Base-by-base conservation (phyloP, 176 grass and related monocot genomes). In the Hyparrhenia diplandra region DNA sequence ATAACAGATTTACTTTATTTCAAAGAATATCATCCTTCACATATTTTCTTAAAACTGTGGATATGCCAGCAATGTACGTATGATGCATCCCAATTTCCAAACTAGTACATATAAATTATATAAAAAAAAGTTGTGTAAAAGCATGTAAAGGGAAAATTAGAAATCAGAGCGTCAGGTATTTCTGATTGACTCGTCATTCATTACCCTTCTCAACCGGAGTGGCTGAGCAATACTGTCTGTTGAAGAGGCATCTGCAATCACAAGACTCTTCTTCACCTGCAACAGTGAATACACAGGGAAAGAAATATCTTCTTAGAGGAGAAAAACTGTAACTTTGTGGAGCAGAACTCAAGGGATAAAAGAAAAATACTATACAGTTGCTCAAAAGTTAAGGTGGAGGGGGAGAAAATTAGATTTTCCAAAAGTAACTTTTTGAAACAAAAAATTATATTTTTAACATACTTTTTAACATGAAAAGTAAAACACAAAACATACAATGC, bases 191-290 rank as follows among this genome's bases (percentile, higher is more conserved):
- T 60, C 25, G 11, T 1, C 14, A 74, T 47, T 79, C 12, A 25
- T 88, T 91, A 94, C 95, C 92, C 92, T 92, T 92, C 73, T 90
- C 27, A 87, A 69, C 21, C 76, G 87, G 52, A 73, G 66, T 35
- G 82, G 71, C 81, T 85, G 80, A 66, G 74, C 18, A 49, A 69
- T 79, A 61, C 32, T 75, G 78, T 66, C 71, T 35, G 41, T 46
- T 5, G 70, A 81, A 74, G 76, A 84, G 12, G 68, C 35, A 29
- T 73, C 67, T 13, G 39, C 52, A 54, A 23, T 69, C 27, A 68
- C 82, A 75, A 73, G 32, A 75, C 79, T 87, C 75, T 88, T 97
- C 85, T 92, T 91, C 73, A 97, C 85, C 89, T 97, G 77, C 41
- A 37, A 70, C 1, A 70, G 69, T 35, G 14, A 16, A 74, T 61